Conservation (phyloP, 108 stramenopile genomes). For the Skeletonema potamos region DNA sequence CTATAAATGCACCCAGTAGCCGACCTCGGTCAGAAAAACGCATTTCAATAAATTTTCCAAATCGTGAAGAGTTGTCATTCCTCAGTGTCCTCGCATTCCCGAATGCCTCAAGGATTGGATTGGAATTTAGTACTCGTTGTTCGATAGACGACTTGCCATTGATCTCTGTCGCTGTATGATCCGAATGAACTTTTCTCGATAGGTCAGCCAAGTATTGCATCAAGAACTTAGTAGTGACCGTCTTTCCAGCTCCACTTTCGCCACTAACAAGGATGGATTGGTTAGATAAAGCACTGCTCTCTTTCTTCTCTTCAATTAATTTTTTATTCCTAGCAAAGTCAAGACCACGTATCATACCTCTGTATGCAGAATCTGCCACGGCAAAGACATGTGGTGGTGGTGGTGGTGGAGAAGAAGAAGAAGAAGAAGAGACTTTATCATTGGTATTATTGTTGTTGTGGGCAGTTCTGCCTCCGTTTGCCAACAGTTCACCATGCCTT, state of each 20-base stretch:
- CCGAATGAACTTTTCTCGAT: conserved; percentile 42
- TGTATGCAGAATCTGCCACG: conserved; percentile 91
- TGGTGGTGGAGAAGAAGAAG: neutral
- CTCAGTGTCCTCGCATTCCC: conserved; percentile 83
- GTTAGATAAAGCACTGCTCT: conserved; percentile 16
- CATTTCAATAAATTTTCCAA: conserved; percentile 94
- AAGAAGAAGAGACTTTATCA: neutral
- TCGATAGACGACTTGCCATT: conserved; percentile 47
- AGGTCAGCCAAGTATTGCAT: conserved; percentile 83
- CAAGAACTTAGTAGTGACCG: conserved; percentile 83
- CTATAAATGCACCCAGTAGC: conserved; percentile 71
- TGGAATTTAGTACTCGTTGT: conserved; percentile 71
- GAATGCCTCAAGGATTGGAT: conserved; percentile 87
- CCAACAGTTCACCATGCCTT: conserved; percentile 26
- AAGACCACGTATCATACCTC: conserved; percentile 63
- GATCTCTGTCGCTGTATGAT: neutral
- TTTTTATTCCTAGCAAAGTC: conserved; percentile 35
- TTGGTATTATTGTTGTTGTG: neutral
- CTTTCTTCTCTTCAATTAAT: conserved; percentile 16
- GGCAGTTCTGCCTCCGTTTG: neutral
- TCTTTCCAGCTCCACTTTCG: conserved; percentile 88
- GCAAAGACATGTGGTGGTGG: conserved; percentile 82
- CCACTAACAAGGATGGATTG: conserved; percentile 75
- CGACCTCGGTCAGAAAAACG: conserved; percentile 56
- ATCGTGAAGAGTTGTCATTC: conserved; percentile 90